Evolutionary conservation across 1,284 basidiomycete genomes (phyloP).

Genomic region (Leccinum huronense): DNA sequence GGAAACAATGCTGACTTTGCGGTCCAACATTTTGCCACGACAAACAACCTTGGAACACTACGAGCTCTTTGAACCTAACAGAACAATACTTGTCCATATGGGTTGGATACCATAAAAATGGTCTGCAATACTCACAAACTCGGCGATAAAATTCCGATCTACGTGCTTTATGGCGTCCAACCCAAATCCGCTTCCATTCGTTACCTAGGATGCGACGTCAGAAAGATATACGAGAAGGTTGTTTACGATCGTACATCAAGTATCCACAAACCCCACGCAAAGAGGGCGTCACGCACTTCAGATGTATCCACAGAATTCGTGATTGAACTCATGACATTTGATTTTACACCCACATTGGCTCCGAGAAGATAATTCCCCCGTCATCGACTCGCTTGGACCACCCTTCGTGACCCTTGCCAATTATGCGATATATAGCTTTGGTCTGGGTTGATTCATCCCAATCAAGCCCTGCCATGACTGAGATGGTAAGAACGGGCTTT

Average conservation of each 20-base stretch:
- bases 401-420: constrained; percentile 42
- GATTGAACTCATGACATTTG: not conserved
- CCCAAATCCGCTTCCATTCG: constrained; percentile 78
- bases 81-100: not conserved
- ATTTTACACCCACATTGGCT: constrained; percentile 48
- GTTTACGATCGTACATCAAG: constrained; percentile 48
- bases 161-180: constrained; percentile 90
- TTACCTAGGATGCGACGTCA: constrained; percentile 50
- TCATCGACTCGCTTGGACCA: too few relatives aligned
- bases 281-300: constrained; percentile 66
- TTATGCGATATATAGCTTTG: constrained; percentile 63
- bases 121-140: constrained; percentile 52
- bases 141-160: constrained; percentile 60
- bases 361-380: constrained; percentile 56
- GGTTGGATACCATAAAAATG: constrained; percentile 1
- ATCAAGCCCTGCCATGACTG: constrained; percentile 63
- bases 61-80: constrained; percentile 52
- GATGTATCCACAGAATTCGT: constrained; percentile 26
- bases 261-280: constrained; percentile 71
- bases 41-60: constrained; percentile 53
- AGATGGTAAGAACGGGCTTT: constrained; percentile 2
- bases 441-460: constrained; percentile 74
- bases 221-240: not conserved
- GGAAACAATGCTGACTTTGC: constrained; percentile 46
- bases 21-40: constrained; percentile 77